Evolutionary conservation across 805 yeast species (phyloP), one percentile per base, ranked within the genome.

Genomic region (Candida germanica): DNA sequence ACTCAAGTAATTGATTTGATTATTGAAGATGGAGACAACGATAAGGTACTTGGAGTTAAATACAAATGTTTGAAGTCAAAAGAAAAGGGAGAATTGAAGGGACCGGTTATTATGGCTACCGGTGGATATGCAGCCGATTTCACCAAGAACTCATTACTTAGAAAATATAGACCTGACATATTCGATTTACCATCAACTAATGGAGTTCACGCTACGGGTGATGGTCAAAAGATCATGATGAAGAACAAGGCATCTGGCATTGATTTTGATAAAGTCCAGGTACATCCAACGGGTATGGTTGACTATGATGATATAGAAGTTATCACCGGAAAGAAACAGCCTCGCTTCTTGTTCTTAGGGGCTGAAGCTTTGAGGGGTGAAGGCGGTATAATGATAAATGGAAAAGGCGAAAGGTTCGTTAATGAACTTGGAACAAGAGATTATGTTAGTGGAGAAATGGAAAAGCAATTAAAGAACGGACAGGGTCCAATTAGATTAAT

Each of bases 41-140:
- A 48, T 16, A 43, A 39, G 11, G 50, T 43, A 21, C 48, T 44
- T 22, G 69, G 69, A 6, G 66, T 63, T 16, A 48, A 47, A 31
- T 68, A 56, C 45, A 58, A 64, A 40, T 53, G 66, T 40, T 48
- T 61, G 33, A 43, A 53, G 24, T 52, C 56, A 20, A 56, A 63
- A 37, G 47, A 54, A 24, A 64, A 61, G 35, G 48, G 43, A 33
- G 59, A 58, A 26, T 19, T 69, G n/a, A 28, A 43, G 2, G 84
- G 83, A 1, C 81, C 83, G 1, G 83, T 79, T 4, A 63, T 79
- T 32, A 62, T 79, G 62, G 77, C 81, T 12, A 73, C 82, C 3
- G 85, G 85, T 21, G 85, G 85, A 5, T 79, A 74, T 50, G 83
- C 84, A 4, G 84, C 83, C 10, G 83, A 78, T 50, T 75, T 73